Evolutionary conservation across 1,284 basidiomycete genomes (phyloP), one percentile per base, ranked within the genome.

Genomic region (Malassezia pachydermatis): DNA sequence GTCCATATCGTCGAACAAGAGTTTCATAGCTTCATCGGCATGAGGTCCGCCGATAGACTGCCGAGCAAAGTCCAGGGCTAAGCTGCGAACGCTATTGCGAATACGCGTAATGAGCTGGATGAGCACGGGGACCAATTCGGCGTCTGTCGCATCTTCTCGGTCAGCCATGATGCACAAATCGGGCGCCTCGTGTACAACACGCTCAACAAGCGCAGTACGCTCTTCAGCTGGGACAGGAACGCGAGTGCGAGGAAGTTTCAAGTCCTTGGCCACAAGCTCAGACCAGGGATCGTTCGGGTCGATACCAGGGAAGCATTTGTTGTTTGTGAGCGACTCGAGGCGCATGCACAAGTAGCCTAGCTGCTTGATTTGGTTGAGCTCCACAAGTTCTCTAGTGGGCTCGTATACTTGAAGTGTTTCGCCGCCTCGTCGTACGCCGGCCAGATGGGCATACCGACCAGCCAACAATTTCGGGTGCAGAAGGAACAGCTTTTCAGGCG

Each of bases 381-480:
- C 73, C 56, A 82, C 82, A 67, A 85, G 81, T 55, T 81, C 79
- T 30, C 81, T 48, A 32, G 65, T 65, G 30, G 71, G 67, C 50
- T 72, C 67, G 59, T 66, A 73, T 32, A 72, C 62, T 48, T 67
- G 65, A n/a, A 61, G 57, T 30, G 42, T 49, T 1, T 41, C 40
- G 19, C 78, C 80, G 20, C 74, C 76, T 2, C 76, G 76, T 6
- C 75, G 73, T 40, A 77, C 76, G 16, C 27, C 20, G 2, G 60
- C 46, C 20, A 70, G 61, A 37, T 60, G 53, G 11, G 53, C 55
- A 52, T 84, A 78, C 22, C 94, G 82, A 7, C 83, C 84, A 17
- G 79, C 78, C 17, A 98, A 76, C 14, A 80, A 79, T 42, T 76
- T 78, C 0, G 92, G 88, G 70, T 89, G 95, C 39, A 96, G 78